Evolutionary conservation across 2,329 filamentous ascomycete genomes (phyloP).

Genomic region (Tetracladium maxilliforme): DNA sequence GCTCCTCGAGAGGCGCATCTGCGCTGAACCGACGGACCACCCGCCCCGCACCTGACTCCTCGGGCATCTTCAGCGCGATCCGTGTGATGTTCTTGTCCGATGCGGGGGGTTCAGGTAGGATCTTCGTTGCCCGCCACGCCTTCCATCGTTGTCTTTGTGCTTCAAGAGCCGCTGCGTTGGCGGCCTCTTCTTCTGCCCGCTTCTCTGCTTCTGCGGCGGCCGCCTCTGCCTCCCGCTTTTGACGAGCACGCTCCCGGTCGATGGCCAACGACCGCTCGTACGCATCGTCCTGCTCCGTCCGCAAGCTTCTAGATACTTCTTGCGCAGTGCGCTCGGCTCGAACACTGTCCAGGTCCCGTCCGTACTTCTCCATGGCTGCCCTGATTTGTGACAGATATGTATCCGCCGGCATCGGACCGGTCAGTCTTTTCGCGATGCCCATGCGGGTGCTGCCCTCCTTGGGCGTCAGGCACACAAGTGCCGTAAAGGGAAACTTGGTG

Average conservation of each 20-base stretch:
- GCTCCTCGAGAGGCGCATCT: slow-evolving; percentile 63
- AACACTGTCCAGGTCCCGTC: slow-evolving; percentile 58
- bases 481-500: slow-evolving; percentile 86
- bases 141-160: slow-evolving; percentile 52
- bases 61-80: slow-evolving; percentile 50
- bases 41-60: slow-evolving; percentile 46
- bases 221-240: slow-evolving; percentile 61
- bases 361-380: slow-evolving; percentile 58
- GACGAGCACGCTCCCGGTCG: slow-evolving; percentile 71
- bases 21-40: slow-evolving; percentile 62
- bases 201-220: slow-evolving; percentile 54
- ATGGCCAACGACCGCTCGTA: slow-evolving; percentile 85
- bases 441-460: slow-evolving; percentile 74
- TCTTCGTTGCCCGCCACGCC: slow-evolving; percentile 56
- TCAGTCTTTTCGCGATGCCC: slow-evolving; percentile 72
- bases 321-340: slow-evolving; percentile 68
- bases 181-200: slow-evolving; percentile 41
- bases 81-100: slow-evolving; percentile 57
- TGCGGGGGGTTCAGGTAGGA: slow-evolving; percentile 52
- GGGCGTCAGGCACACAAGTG: slow-evolving; percentile 75
- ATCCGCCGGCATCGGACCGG: slow-evolving; percentile 53
- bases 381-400: slow-evolving; percentile 67
- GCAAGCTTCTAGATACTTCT: slow-evolving; percentile 63
- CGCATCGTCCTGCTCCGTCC: slow-evolving; percentile 81
- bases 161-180: slow-evolving; percentile 37